Evolutionary conservation across 805 yeast genomes (phyloP), one percentile per base, ranked within the genome.

Genomic region (Monosporozyma aerobia): DNA sequence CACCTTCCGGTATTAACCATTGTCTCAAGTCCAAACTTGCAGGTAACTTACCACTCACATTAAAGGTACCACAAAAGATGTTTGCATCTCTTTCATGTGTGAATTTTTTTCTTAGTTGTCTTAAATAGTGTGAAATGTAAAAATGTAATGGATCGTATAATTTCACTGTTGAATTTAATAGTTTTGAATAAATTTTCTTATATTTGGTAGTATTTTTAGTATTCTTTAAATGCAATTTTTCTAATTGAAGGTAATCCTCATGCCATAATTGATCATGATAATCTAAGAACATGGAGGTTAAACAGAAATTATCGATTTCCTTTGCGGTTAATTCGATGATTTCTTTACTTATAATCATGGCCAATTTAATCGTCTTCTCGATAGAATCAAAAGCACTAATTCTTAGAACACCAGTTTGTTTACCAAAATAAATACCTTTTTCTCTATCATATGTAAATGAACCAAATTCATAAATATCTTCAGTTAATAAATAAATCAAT

Each of bases 61-160:
- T 94, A 65, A 81, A 92, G 0, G 97, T 88, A 0, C 96, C 98
- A 0, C 86, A 79, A 65, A 84, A 88, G 1, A 94, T 75, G 0
- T 76, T 69, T 29, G 89, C 81, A 44, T 80, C 76, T 49, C 78
- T 76, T 51, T 77, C 75, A 10, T 82, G 76, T 0, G 92, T 81
- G 63, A 78, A 94, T 44, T 78, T 76, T 11, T 69, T 61, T 39
- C 64, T 68, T 16, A 78, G 69, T 47, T 78, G 75, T 39, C 71
- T 71, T 55, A 90, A 71, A 59, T 86, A 83, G 23, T 77, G 79
- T n/a, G 81, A 77, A 5, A 94, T 90, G 63, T 78, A 87, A 47
- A 89, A 96, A 59, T 84, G 85, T 33, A 89, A 78, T 0, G 98
- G 99, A 67, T 94, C 98, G 64, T 81, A 87, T n/a, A 92, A 77